These are phyloP conservation scores for Boletus pseudo-olivaceus DNA, from an alignment of 768 basidiomycete species.

Conservation along the genomic window DNA sequence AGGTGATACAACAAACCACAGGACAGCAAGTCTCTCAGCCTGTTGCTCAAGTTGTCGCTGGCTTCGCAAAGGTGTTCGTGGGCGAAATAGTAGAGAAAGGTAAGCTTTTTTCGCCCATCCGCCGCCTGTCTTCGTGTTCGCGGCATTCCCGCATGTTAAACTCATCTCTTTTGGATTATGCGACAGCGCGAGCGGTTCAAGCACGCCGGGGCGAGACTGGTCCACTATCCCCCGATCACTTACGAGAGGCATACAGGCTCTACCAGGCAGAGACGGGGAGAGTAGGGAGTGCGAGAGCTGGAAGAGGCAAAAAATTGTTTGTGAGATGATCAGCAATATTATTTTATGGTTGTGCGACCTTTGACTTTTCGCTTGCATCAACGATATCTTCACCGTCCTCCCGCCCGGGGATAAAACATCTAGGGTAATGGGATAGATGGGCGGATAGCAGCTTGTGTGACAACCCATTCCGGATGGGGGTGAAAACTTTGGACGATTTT, in stretches of 20 bases:
- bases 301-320: conserved; percentile 71
- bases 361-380: background rate
- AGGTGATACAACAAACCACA: conserved; percentile 82
- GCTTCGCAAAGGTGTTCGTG: conserved; percentile 88
- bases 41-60: conserved; percentile 85
- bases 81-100: conserved; percentile 91
- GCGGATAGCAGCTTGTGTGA: background rate
- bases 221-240: conserved; percentile 81
- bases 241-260: conserved; percentile 83
- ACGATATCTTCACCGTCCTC: background rate
- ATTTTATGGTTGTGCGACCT: background rate
- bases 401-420: background rate
- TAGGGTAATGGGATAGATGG: background rate
- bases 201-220: conserved; percentile 67
- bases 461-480: no score
- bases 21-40: conserved; percentile 83
- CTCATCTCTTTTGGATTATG: background rate
- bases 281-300: conserved; percentile 72
- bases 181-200: conserved; percentile 72
- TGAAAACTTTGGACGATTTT: background rate
- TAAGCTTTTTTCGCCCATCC: conserved; percentile 21
- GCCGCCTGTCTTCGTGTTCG: no score
- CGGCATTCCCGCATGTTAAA: background rate
- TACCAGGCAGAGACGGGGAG: conserved; percentile 81
- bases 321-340: conserved; percentile 40